Base-by-base conservation (phyloP, 805 yeast genomes). In the Kluyveromyces aestuarii region DNA sequence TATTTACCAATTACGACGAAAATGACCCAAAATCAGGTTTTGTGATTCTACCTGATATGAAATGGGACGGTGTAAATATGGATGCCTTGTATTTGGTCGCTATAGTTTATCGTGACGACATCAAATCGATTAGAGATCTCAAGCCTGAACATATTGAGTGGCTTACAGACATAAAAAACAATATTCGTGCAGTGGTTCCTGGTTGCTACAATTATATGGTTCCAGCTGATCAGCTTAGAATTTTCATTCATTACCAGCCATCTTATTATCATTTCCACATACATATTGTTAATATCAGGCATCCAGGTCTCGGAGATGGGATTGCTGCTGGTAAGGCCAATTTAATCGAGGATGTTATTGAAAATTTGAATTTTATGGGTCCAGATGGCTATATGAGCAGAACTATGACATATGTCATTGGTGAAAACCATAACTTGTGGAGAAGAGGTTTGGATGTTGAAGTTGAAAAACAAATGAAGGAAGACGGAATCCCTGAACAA, bases 261-360 rank as follows among this genome's bases (percentile, higher is more conserved):
- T 85, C 96, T 0, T 93, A 91, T 64, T 93, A 93, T 61, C 98
- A 93, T 60, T 84, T 93, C 72, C 99, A 93, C 62, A 76, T 93
- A 16, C 99, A 93, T 63, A 82, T 87, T 16, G 96, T 88, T 17
- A 84, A 86, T 58, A 72, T 85, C 6, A 72, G 67, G 17, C 86
- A 86, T 56, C 79, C 79, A 1, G 87, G 93, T 1, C 58, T 83
- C 48, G 81, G 88, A 42, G 75, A 76, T 54, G 80, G 95, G 43
- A 75, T 86, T 58, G 66, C 79, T 6, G 77, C 75, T 2, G 98
- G 98, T 2, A 85, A 84, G 58, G 96, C 97, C 1, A 72, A 87
- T 18, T 67, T 89, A 27, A 66, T 93, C 41, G 95, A 87, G 50
- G 95, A 87, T 51, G 76, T 89, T 1, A 82, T 93, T 48, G 95